Evolutionary conservation across 495 filamentous ascomycete species (phyloP).

Genomic region (Halenospora varia): DNA sequence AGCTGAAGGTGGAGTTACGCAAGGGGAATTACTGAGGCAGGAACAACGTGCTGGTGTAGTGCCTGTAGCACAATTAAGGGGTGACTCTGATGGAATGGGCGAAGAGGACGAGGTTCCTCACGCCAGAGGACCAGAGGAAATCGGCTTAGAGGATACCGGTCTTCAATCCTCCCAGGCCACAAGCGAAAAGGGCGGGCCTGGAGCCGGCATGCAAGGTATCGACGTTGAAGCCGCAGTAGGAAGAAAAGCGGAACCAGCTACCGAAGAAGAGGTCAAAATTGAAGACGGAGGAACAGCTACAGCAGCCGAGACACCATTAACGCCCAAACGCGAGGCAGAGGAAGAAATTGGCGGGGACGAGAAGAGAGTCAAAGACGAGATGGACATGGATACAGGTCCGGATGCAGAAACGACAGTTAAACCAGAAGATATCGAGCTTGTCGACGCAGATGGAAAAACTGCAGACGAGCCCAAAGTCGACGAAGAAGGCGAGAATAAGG

Average conservation of each 20-base stretch:
- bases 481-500: conserved; percentile 15
- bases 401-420: no score
- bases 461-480: conserved; percentile 19
- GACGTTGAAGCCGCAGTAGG: conserved; percentile 52
- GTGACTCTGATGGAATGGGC: conserved; percentile 30
- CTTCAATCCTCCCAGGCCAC: conserved; percentile 46
- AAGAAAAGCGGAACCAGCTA: conserved; percentile 28
- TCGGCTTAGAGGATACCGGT: conserved; percentile 85
- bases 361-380: conserved; percentile 35
- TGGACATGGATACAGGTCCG: conserved; percentile 23
- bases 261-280: conserved; percentile 11
- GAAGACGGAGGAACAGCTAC: conserved; percentile 17
- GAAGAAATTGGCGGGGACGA: conserved; percentile 32
- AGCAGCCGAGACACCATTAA: no score
- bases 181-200: conserved; percentile 23
- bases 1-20: conserved; percentile 55
- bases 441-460: conserved; percentile 18
- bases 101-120: conserved; percentile 67
- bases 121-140: conserved; percentile 72
- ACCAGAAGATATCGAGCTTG: conserved; percentile 2
- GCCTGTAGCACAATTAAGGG: conserved; percentile 42
- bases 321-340: conserved; percentile 42
- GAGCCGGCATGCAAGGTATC: conserved; percentile 42
- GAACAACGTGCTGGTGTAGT: conserved; percentile 72
- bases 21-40: conserved; percentile 73